Percentiles rank a stretch among this genome's conserved stretches.
phyloP scores from a whole-genome alignment of 495 filamentous ascomycete genomes.

The Daldinia bambusicola region DNA sequence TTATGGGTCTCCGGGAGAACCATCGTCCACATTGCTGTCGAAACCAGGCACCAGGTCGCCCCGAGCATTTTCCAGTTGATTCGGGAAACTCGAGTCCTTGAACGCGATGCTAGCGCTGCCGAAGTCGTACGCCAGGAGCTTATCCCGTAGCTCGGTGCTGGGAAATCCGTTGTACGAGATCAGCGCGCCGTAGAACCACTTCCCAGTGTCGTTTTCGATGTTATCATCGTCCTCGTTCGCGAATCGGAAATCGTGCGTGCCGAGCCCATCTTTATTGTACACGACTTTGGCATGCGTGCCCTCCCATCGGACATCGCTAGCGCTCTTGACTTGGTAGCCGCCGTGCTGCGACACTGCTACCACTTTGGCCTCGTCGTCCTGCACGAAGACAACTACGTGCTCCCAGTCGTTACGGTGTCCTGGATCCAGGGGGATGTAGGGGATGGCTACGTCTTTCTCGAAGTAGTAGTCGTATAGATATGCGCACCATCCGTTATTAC shows the following conservation, averaged over 20 bases:
- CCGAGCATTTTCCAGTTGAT: conserved; percentile 48
- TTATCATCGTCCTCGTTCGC: conserved; percentile 51
- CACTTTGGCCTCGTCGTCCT: conserved; percentile 46
- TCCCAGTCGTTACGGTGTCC: conserved; percentile 61
- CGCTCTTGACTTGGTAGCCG: conserved; percentile 48
- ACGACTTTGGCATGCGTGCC: conserved; percentile 57
- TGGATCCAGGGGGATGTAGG: conserved; percentile 46
- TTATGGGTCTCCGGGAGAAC: conserved; percentile 52
- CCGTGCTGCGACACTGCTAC: conserved; percentile 56
- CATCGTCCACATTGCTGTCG: conserved; percentile 51
- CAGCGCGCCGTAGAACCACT: conserved; percentile 54
- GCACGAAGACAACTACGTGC: conserved; percentile 58
- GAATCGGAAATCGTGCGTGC: conserved; percentile 58
- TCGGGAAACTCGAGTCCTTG: conserved; percentile 50
- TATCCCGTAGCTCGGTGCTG: conserved; percentile 41
- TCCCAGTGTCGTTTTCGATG: conserved; percentile 54
- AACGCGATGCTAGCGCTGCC: conserved; percentile 50
- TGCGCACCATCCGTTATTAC: conserved; percentile 58
- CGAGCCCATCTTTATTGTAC: conserved; percentile 57
- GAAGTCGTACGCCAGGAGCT: conserved; percentile 44
- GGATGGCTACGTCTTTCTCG: conserved; percentile 56
- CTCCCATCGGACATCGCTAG: conserved; percentile 52
- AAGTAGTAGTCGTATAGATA: conserved; percentile 62
- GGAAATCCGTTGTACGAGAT: conserved; percentile 55
- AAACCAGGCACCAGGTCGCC: conserved; percentile 48